Evolutionary conservation across 1,284 basidiomycete species (phyloP).

Genomic region (Irpex sp.): DNA sequence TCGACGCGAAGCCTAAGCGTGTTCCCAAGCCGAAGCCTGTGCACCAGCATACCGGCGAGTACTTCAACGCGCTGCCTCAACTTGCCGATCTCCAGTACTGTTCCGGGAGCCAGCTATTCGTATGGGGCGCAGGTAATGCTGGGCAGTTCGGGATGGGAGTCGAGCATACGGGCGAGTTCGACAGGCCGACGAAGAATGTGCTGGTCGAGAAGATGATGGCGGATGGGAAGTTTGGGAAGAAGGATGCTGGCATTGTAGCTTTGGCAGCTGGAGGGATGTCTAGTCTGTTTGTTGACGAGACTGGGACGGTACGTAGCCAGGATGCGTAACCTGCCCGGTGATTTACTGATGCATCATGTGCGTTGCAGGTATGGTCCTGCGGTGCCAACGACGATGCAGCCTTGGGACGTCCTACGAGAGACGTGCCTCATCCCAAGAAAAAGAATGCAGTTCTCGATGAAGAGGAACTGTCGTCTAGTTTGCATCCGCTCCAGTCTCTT

Average conservation of each 20-base stretch:
- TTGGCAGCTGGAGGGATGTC: slow-evolving; percentile 82
- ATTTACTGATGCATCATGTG: background rate
- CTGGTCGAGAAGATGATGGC: slow-evolving; percentile 66
- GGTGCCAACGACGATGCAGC: slow-evolving; percentile 92
- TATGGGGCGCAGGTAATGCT: slow-evolving; percentile 84
- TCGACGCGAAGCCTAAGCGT: slow-evolving; percentile 2
- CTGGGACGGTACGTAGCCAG: slow-evolving; percentile 65
- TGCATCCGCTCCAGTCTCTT: slow-evolving; percentile 71
- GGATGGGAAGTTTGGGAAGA: slow-evolving; percentile 60
- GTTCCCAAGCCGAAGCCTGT: slow-evolving; percentile 5
- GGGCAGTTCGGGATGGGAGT: slow-evolving; percentile 83
- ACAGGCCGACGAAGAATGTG: slow-evolving; percentile 62
- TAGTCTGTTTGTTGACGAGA: slow-evolving; percentile 78
- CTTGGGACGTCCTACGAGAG: slow-evolving; percentile 65
- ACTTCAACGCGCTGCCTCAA: slow-evolving; percentile 58
- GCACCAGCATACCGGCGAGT: slow-evolving; percentile 38
- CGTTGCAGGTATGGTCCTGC: slow-evolving; percentile 72
- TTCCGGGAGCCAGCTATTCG: slow-evolving; percentile 45
- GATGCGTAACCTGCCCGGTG: background rate
- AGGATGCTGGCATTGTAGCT: slow-evolving; percentile 70
- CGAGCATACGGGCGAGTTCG: slow-evolving; percentile 65
- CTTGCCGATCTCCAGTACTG: slow-evolving; percentile 21
- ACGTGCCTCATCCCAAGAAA: slow-evolving; percentile 20
- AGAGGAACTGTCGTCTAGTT: slow-evolving; percentile 75
- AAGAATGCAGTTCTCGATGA: slow-evolving; percentile 49